These are phyloP conservation scores for Trichoderma polysporum DNA, from an alignment of 2,329 filamentous ascomycete genomes.

Conservation along the genomic window DNA sequence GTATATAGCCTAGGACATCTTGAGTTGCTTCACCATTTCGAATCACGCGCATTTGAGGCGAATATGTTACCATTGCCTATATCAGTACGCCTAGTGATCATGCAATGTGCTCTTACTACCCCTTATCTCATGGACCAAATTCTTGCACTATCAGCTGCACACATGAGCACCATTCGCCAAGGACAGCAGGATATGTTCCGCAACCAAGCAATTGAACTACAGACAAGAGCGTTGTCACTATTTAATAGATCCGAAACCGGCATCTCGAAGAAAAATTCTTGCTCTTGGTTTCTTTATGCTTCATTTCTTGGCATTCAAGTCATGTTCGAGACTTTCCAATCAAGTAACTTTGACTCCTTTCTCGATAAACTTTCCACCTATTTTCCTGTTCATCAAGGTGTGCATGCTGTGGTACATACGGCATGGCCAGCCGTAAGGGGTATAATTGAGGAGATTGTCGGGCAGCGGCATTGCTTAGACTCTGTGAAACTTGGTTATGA, in stretches of 20 bases:
- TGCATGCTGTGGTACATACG: conserved; percentile 32
- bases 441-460: not conserved
- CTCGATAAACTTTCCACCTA: conserved; percentile 34
- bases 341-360: conserved; percentile 32
- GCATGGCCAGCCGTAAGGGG: conserved; percentile 27
- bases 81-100: conserved; percentile 1
- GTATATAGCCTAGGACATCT: conserved; percentile 32
- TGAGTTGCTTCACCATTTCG: conserved; percentile 28
- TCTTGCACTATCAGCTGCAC: conserved; percentile 39
- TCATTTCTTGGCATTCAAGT: conserved; percentile 41
- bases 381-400: conserved; percentile 37
- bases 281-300: conserved; percentile 38
- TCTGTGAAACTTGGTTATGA: not conserved
- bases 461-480: not conserved
- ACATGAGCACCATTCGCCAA: conserved; percentile 33
- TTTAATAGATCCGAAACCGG: conserved; percentile 29
- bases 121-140: conserved; percentile 38
- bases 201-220: conserved; percentile 37
- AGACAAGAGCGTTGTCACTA: conserved; percentile 35
- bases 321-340: conserved; percentile 42
- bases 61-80: not conserved
- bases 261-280: conserved; percentile 28
- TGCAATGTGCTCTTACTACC: conserved; percentile 24
- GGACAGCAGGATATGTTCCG: conserved; percentile 26
- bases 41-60: not conserved